Conservation (phyloP, 2,329 filamentous ascomycete species). For the Epicoccum sorghinum region DNA sequence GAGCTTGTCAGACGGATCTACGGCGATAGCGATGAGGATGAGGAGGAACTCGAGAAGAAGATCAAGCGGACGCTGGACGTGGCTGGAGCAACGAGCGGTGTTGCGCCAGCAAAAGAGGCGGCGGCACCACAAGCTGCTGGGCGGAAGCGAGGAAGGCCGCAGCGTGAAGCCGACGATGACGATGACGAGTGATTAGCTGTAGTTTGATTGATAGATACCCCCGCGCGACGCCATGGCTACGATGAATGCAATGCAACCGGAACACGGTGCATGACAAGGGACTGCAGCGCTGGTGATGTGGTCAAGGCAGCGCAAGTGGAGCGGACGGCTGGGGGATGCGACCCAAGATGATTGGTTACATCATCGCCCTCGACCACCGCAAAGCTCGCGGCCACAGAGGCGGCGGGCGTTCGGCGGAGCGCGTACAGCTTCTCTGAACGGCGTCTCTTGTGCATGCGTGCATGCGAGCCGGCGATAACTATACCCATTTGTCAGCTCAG, state of each 20-base stretch:
- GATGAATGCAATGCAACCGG: neutral
- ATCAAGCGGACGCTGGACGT: slow-evolving; percentile 43
- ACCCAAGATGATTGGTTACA: neutral
- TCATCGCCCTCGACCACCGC: slow-evolving; percentile 3
- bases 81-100: slow-evolving; percentile 22
- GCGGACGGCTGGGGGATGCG: neutral
- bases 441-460: neutral
- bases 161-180: slow-evolving; percentile 12
- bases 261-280: neutral
- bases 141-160: slow-evolving; percentile 27
- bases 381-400: neutral
- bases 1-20: slow-evolving; percentile 68
- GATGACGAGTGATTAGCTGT: slow-evolving; percentile 2
- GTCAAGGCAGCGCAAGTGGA: neutral
- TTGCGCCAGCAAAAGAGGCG: neutral
- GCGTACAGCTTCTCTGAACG: neutral
- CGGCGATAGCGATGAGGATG: slow-evolving; percentile 22
- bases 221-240: neutral
- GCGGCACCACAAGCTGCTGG: slow-evolving; percentile 5
- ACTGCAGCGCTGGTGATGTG: neutral
- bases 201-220: neutral
- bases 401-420: neutral
- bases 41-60: slow-evolving; percentile 46
- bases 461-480: neutral
- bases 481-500: slow-evolving; percentile 1